Conservation (phyloP, 352 stramenopile species). For the Phytophthora colocasiae region DNA sequence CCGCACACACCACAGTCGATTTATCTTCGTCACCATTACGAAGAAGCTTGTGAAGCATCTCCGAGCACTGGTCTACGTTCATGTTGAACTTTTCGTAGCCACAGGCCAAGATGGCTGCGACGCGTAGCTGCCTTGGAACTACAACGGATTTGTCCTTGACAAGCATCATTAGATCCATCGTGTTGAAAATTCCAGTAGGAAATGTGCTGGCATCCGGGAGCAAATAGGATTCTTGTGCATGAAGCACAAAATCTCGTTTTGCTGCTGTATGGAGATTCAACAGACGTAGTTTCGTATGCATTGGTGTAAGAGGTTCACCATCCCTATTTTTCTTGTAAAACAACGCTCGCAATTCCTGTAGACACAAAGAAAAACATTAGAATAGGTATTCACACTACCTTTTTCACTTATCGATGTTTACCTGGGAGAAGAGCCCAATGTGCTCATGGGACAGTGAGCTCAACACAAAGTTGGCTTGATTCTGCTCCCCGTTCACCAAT, state of each 20-base stretch:
- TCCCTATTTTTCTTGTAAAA: conserved; percentile 74
- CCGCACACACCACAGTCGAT: conserved; percentile 73
- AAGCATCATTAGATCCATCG: conserved; percentile 87
- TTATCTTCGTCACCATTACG: conserved; percentile 66
- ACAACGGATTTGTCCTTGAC: conserved; percentile 72
- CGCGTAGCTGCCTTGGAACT: conserved; percentile 64
- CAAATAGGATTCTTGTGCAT: conserved; percentile 71
- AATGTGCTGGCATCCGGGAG: conserved; percentile 58
- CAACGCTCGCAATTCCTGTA: conserved; percentile 72
- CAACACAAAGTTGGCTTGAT: conserved; percentile 89
- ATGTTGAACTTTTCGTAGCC: conserved; percentile 78
- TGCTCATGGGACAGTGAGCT: conserved; percentile 81
- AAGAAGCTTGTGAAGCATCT: conserved; percentile 74
- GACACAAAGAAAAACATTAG: background rate
- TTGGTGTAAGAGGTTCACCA: conserved; percentile 48
- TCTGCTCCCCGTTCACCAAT: conserved; percentile 72
- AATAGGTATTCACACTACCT: too few relatives aligned
- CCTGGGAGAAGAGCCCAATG: conserved; percentile 76
- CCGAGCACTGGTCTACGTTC: conserved; percentile 62
- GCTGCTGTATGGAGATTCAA: conserved; percentile 76
- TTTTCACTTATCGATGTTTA: conserved; percentile 13
- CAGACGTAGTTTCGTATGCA: conserved; percentile 81
- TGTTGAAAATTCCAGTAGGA: conserved; percentile 76
- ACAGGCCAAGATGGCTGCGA: conserved; percentile 79
- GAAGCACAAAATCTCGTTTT: conserved; percentile 70